Conservation (phyloP, 805 yeast species). For the Candida dajiaensis region DNA sequence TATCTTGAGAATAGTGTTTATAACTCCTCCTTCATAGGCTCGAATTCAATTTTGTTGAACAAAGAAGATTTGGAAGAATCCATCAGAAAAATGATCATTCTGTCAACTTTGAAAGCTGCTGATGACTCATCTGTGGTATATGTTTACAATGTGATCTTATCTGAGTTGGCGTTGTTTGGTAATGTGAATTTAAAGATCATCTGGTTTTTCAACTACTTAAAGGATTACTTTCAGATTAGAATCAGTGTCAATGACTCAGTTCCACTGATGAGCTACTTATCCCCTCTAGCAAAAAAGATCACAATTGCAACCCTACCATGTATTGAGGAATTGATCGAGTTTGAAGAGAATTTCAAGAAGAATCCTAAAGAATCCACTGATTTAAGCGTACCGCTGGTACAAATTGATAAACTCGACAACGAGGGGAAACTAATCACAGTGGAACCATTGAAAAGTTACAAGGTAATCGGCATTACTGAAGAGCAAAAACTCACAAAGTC, state of each 20-base stretch:
- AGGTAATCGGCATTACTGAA: not conserved
- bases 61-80: conserved; percentile 7
- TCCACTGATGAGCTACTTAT: not conserved
- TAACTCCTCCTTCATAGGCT: not conserved
- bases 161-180: conserved; percentile 39
- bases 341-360: not conserved
- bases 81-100: conserved; percentile 14
- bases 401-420: not conserved
- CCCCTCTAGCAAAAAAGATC: not conserved
- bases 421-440: not conserved
- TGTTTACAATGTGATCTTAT: conserved; percentile 34
- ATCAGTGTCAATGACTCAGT: not conserved
- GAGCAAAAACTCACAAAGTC: not conserved
- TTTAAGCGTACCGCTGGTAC: not conserved
- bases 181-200: conserved; percentile 36
- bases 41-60: not conserved
- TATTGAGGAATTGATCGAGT: not conserved
- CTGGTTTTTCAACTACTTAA: conserved; percentile 36
- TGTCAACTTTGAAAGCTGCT: conserved; percentile 10
- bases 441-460: not conserved
- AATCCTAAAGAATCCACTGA: not conserved
- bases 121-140: conserved; percentile 33
- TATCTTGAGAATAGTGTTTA: conserved; percentile 6
- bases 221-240: conserved; percentile 20
- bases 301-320: not conserved